A percentile compares a stretch with the other conserved stretches of the same genome.
These are phyloP conservation scores for Lepidium sativum DNA, from an alignment of 345 rosid genomes.

Conservation along the genomic window DNA sequence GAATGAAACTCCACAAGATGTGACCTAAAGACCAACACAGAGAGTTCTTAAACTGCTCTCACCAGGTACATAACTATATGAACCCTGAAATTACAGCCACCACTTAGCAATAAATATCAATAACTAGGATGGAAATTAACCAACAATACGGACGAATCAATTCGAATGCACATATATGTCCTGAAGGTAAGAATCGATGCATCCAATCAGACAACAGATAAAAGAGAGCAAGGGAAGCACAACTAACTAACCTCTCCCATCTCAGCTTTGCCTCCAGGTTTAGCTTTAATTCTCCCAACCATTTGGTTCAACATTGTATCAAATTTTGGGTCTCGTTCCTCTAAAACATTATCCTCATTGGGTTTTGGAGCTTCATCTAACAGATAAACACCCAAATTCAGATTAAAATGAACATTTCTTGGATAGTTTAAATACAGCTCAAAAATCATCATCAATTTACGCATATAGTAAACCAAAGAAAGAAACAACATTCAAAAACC, in stretches of 20 bases:
- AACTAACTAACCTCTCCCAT: conserved; percentile 84
- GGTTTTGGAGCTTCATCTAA: conserved; percentile 33
- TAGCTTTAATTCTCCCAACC: conserved; percentile 76
- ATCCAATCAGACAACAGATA: neutral
- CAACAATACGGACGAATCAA: neutral
- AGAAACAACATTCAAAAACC: conserved; percentile 14
- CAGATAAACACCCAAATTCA: neutral
- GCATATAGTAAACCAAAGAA: neutral
- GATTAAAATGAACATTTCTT: neutral
- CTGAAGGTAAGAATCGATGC: too few species aligned
- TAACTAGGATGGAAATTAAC: neutral
- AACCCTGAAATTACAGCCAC: neutral
- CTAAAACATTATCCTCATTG: conserved; percentile 45
- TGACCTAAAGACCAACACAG: neutral
- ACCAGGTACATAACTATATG: neutral
- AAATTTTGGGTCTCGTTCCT: conserved; percentile 58
- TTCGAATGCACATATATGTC: neutral
- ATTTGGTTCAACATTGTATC: conserved; percentile 84
- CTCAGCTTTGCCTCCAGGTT: conserved; percentile 78
- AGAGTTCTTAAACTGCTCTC: neutral
- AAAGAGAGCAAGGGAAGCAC: neutral
- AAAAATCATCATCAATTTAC: neutral
- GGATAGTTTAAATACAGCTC: neutral
- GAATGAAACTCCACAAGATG: neutral
- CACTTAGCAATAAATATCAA: neutral